Evolutionary conservation across 2,329 filamentous ascomycete genomes (phyloP).

Genomic region (Lecanoromycetidae sp.): DNA sequence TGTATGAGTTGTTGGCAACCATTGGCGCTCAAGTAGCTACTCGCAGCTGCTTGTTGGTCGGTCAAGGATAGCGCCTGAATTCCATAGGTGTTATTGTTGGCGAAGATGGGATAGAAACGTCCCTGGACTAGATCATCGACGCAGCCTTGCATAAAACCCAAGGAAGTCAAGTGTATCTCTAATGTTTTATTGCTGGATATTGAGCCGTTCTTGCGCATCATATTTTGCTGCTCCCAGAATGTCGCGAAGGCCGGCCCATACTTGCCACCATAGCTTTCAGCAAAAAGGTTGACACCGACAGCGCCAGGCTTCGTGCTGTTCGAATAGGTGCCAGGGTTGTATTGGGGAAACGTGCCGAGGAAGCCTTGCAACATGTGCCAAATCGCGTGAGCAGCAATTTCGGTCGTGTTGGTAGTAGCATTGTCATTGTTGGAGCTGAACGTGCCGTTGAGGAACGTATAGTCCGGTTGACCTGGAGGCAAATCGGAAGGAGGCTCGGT

Average conservation of each 20-base stretch:
- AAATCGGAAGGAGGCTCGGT: constrained; percentile 23
- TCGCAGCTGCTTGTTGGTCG: constrained; percentile 36
- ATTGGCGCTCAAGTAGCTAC: constrained; percentile 34
- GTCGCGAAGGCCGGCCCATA: constrained; percentile 55
- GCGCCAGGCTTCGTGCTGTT: constrained; percentile 29
- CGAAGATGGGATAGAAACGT: constrained; percentile 30
- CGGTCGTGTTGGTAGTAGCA: constrained; percentile 44
- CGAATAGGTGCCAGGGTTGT: constrained; percentile 37
- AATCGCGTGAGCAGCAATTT: constrained; percentile 44
- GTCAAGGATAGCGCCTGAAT: constrained; percentile 45
- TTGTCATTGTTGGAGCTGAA: constrained; percentile 45
- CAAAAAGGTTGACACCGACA: constrained; percentile 52
- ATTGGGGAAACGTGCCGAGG: constrained; percentile 46
- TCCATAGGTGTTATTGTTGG: constrained; percentile 43
- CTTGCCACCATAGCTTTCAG: constrained; percentile 58
- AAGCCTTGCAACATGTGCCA: constrained; percentile 53
- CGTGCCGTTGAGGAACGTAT: constrained; percentile 47
- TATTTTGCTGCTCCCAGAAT: constrained; percentile 50
- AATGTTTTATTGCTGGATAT: constrained; percentile 41
- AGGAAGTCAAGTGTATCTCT: constrained; percentile 47
- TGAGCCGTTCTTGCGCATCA: constrained; percentile 39
- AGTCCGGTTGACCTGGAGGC: constrained; percentile 21
- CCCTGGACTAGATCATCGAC: constrained; percentile 51
- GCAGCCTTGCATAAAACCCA: constrained; percentile 62
- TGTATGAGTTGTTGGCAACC: constrained; percentile 46